Evolutionary conservation across 768 basidiomycete species (phyloP), one percentile per base, ranked within the genome.

Genomic region (Tephrocybe sp.): DNA sequence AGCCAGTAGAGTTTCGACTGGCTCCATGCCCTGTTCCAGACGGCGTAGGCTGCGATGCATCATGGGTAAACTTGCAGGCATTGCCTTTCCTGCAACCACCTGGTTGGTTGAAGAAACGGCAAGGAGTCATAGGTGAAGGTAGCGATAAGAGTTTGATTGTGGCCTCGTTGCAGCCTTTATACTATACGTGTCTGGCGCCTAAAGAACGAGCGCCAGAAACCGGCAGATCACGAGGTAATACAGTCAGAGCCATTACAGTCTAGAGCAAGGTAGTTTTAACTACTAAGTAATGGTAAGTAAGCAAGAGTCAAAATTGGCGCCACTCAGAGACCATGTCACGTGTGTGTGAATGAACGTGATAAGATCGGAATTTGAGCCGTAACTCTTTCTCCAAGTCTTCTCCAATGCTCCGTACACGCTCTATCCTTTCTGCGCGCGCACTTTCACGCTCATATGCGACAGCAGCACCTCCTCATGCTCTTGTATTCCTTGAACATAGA

Each of bases 401-500:
- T 31, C 39, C 44, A 48, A 60, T 63, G 62, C 51, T 63, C 26
- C 54, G 56, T 20, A 46, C 53, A 47, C 53, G 55, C 36, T 48
- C 54, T 38, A 43, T 54, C 26, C 16, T 40, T 35, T 47, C 51
- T 39, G 31, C 55, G 46, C 55, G 60, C 33, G 51, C 48, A 33
- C 44, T 58, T 30, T 48, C 53, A 35, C 74, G 84, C 52, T 64
- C 73, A 5, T 90, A 89, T 64, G 80, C 87, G 4, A 79, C 85
- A 3, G 67, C 78, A 19, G 51, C 77, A 4, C 72, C 83, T 30
- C 84, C 88, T 0, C 85, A 89, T 68, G 84, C 88, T 1, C 81
- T 97, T 4, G 85, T 97, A n/a, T 86, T 91, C 57, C 75, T 98
- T 41, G 96, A 98, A 68, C 93, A 98, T 64, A 80, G 82, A 40